These are phyloP conservation scores for Neoboletus subvelutipes DNA, from an alignment of 768 basidiomycete species.

Conservation along the genomic window DNA sequence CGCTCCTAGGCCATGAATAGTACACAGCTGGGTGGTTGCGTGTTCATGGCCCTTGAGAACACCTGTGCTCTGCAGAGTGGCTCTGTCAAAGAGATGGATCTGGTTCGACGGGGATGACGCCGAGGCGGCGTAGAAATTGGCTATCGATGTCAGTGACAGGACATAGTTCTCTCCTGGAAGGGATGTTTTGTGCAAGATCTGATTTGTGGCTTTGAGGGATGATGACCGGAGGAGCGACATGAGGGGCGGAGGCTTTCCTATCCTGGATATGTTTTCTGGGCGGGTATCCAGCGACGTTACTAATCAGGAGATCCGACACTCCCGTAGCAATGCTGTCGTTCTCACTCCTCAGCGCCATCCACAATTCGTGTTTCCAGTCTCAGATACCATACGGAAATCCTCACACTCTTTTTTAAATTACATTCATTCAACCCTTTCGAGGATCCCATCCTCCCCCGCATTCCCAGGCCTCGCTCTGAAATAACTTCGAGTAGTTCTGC, in stretches of 20 bases:
- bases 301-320: neutral
- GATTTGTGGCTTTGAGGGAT: constrained; percentile 17
- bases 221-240: constrained; percentile 30
- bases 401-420: constrained; percentile 30
- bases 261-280: constrained; percentile 25
- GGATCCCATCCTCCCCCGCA: neutral
- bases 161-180: constrained; percentile 55
- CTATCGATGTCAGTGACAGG: constrained; percentile 51
- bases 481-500: constrained; percentile 1
- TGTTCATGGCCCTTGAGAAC: constrained; percentile 56
- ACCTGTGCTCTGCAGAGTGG: constrained; percentile 44
- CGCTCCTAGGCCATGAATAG: constrained; percentile 43
- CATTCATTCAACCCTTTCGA: constrained; percentile 25
- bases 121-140: constrained; percentile 56
- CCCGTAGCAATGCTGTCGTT: constrained; percentile 6
- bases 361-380: neutral
- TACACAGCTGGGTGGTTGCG: constrained; percentile 56
- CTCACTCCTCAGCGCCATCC: constrained; percentile 9
- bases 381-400: constrained; percentile 10
- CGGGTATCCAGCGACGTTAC: constrained; percentile 9
- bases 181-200: constrained; percentile 31
- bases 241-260: constrained; percentile 21
- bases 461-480: constrained; percentile 8
- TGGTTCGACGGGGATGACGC: constrained; percentile 61
- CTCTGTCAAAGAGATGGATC: constrained; percentile 67